Conservation (phyloP, 2,329 filamentous ascomycete genomes). For the Neofusicoccum ribis region DNA sequence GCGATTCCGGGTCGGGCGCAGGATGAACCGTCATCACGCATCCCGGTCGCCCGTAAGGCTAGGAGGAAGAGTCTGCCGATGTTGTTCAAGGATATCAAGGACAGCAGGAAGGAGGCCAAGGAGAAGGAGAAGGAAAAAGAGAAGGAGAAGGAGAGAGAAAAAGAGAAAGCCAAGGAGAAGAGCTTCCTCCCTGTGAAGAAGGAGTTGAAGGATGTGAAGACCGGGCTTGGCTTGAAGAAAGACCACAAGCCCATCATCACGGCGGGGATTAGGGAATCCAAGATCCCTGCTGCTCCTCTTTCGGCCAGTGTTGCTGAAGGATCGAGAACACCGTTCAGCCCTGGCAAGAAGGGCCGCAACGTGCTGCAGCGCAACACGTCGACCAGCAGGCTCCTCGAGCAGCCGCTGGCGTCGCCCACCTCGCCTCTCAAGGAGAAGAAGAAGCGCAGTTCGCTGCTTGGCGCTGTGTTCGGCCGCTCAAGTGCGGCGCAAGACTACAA, state of each 20-base stretch:
- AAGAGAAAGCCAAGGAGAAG: neutral
- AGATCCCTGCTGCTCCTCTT: neutral
- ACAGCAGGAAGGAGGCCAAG: neutral
- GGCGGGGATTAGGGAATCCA: neutral
- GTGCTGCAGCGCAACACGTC: neutral
- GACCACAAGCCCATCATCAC: neutral
- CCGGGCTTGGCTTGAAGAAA: neutral
- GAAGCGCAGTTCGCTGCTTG: conserved; percentile 2
- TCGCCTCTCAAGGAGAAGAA: conserved; percentile 4
- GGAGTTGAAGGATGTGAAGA: neutral
- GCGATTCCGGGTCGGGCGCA: neutral
- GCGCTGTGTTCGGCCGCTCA: conserved; percentile 5
- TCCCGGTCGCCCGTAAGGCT: neutral
- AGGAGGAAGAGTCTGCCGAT: neutral
- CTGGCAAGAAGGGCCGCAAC: conserved; percentile 1
- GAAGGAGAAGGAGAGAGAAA: neutral
- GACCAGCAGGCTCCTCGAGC: neutral
- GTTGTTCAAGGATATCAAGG: neutral
- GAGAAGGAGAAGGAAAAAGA: conserved; percentile 8
- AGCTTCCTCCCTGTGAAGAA: neutral
- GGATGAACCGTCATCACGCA: neutral
- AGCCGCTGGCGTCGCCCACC: neutral
- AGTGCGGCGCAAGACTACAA: neutral
- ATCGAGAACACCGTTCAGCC: neutral
- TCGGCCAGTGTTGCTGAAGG: neutral